Evolutionary conservation across 2,329 filamentous ascomycete species (phyloP).

Genomic region (Pezicula radicicola): DNA sequence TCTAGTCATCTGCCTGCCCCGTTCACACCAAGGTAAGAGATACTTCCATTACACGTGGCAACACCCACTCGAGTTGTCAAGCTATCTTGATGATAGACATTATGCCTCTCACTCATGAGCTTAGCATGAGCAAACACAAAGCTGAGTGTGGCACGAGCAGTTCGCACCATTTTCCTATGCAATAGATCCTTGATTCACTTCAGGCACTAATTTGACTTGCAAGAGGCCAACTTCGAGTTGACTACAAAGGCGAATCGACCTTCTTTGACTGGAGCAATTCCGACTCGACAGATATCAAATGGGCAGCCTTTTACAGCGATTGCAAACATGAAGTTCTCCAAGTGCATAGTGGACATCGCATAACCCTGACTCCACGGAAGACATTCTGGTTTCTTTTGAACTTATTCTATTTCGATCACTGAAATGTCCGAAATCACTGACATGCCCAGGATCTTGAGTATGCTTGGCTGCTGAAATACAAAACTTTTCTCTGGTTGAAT

Average conservation of each 20-base stretch:
- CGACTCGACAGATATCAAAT: conserved; percentile 27
- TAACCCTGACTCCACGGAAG: conserved; percentile 41
- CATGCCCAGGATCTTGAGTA: no score
- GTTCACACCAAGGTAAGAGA: conserved; percentile 25
- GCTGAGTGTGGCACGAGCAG: no score
- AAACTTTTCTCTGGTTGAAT: no score
- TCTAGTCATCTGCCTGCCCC: conserved; percentile 45
- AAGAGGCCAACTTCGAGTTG: conserved; percentile 3
- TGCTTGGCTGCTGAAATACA: no score
- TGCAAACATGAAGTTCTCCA: conserved; percentile 50
- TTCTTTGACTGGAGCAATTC: conserved; percentile 2
- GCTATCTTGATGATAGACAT: no score
- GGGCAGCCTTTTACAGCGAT: conserved; percentile 52
- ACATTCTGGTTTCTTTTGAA: no score
- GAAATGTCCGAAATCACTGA: no score
- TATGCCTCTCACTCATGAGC: no score
- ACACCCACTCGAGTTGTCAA: neutral
- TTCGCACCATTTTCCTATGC: no score
- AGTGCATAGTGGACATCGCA: conserved; percentile 46
- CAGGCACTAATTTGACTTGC: neutral
- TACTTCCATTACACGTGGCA: neutral
- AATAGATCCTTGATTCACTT: no score
- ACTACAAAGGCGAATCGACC: neutral
- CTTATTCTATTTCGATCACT: no score
- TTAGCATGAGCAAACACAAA: no score